phyloP scores from a whole-genome alignment of 1,139 yeast genomes.

The Petasospora rhodanensis region DNA sequence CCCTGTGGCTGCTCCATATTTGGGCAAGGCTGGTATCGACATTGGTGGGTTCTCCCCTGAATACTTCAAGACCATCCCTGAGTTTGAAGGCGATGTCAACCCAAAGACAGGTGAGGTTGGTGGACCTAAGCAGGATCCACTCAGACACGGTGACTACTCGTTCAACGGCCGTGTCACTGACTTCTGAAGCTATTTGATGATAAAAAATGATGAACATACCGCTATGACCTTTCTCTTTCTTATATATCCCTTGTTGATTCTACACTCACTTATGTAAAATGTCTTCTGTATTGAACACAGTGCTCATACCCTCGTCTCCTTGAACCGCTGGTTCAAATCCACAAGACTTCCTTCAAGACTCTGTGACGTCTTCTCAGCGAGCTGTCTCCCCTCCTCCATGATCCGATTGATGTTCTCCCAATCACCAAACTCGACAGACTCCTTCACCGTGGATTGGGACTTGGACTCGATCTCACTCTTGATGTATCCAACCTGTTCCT shows the following conservation, averaged over 20 bases:
- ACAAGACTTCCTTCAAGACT: conserved; percentile 9
- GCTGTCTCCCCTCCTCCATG: conserved; percentile 16
- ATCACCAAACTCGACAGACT: conserved; percentile 4
- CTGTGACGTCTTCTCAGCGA: conserved; percentile 14
- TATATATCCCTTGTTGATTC: too few relatives aligned
- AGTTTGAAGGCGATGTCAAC: conserved; percentile 90
- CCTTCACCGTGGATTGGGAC: background rate
- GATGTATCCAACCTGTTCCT: conserved; percentile 24
- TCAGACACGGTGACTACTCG: conserved; percentile 89
- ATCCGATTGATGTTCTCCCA: conserved; percentile 18
- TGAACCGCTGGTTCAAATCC: conserved; percentile 13
- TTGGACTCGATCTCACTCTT: conserved; percentile 16
- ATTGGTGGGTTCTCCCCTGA: conserved; percentile 68
- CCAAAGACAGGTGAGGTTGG: conserved; percentile 95
- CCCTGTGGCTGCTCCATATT: conserved; percentile 34
- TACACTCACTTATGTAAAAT: background rate
- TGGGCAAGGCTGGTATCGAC: conserved; percentile 41
- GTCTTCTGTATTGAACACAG: background rate
- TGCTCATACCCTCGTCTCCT: conserved; percentile 7
- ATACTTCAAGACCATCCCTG: conserved; percentile 76
- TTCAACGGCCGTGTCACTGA: conserved; percentile 96
- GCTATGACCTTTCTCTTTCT: too few relatives aligned
- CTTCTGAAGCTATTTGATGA: conserved; percentile 50
- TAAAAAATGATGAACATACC: background rate
- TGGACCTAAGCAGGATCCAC: conserved; percentile 98